Evolutionary conservation across 1,284 basidiomycete genomes (phyloP).

Genomic region (Spongispora temasekensis): DNA sequence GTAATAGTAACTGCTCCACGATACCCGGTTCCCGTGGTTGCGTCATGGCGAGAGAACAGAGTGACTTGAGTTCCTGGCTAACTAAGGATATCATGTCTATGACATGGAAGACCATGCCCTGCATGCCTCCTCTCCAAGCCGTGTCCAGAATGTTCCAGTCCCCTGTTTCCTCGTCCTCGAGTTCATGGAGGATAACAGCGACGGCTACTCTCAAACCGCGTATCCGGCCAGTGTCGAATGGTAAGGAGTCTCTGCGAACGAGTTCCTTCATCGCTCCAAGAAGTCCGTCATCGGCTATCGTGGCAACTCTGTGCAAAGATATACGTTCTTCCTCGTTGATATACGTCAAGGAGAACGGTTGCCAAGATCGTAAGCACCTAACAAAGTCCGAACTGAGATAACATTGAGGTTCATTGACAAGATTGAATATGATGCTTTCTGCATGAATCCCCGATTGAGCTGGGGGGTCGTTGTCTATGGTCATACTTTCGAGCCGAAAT

Average conservation of each 20-base stretch:
- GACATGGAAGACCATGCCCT: constrained; percentile 56
- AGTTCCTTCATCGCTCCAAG: constrained; percentile 64
- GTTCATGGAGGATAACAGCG: constrained; percentile 52
- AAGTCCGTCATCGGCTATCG: constrained; percentile 65
- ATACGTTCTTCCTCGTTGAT: constrained; percentile 62
- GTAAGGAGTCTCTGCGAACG: constrained; percentile 18
- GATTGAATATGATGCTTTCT: constrained; percentile 63
- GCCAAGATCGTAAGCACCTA: constrained; percentile 50
- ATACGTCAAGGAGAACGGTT: constrained; percentile 51
- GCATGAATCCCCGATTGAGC: constrained; percentile 62
- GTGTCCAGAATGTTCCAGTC: constrained; percentile 55
- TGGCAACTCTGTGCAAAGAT: constrained; percentile 57
- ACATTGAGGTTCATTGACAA: constrained; percentile 61
- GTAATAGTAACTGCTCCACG: constrained; percentile 53
- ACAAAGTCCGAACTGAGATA: constrained; percentile 59
- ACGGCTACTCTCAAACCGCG: constrained; percentile 64
- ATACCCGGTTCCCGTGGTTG: constrained; percentile 42
- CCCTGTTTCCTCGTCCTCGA: constrained; percentile 48
- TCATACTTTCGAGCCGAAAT: constrained; percentile 30
- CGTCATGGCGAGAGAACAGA: constrained; percentile 46
- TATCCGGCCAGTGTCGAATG: constrained; percentile 49
- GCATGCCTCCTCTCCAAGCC: constrained; percentile 59
- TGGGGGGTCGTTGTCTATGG: constrained; percentile 57
- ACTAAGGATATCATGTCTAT: constrained; percentile 52
- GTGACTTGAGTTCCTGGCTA: constrained; percentile 49